phyloP scores from a whole-genome alignment of 1,284 basidiomycete species.

The Ganoderma lingzhi region DNA sequence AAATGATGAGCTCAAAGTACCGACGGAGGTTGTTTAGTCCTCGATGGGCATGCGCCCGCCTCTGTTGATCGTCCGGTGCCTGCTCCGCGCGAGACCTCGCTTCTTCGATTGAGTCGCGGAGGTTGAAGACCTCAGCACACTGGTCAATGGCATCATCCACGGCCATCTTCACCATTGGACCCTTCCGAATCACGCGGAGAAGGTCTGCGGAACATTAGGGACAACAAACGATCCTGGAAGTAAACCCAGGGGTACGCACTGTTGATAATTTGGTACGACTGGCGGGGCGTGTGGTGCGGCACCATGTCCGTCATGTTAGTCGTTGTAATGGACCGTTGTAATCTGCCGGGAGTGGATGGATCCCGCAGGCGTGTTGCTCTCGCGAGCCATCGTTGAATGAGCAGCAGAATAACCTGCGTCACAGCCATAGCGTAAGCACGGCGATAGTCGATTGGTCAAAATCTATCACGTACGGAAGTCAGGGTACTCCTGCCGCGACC shows the following conservation, averaged over 20 bases:
- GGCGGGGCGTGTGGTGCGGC: slow-evolving; percentile 49
- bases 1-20: slow-evolving; percentile 93
- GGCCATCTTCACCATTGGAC: slow-evolving; percentile 84
- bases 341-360: slow-evolving; percentile 47
- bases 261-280: slow-evolving; percentile 83
- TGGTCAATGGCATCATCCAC: slow-evolving; percentile 95
- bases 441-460: slow-evolving; percentile 7
- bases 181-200: slow-evolving; percentile 92
- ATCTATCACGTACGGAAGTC: slow-evolving; percentile 67
- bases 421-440: neutral
- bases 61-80: slow-evolving; percentile 75
- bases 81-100: slow-evolving; percentile 79
- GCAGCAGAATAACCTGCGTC: slow-evolving; percentile 77
- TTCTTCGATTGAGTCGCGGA: slow-evolving; percentile 91
- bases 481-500: slow-evolving; percentile 94
- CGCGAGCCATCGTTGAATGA: slow-evolving; percentile 90
- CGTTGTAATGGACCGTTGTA: slow-evolving; percentile 50
- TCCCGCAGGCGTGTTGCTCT: slow-evolving; percentile 37
- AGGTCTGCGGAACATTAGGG: slow-evolving; percentile 61
- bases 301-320: slow-evolving; percentile 39
- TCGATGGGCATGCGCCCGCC: slow-evolving; percentile 71
- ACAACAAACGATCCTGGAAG: slow-evolving; percentile 7
- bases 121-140: slow-evolving; percentile 86
- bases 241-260: slow-evolving; percentile 54
- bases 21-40: slow-evolving; percentile 85